phyloP scores from a whole-genome alignment of 1,284 basidiomycete genomes.

The Leccinum subrobustum region DNA sequence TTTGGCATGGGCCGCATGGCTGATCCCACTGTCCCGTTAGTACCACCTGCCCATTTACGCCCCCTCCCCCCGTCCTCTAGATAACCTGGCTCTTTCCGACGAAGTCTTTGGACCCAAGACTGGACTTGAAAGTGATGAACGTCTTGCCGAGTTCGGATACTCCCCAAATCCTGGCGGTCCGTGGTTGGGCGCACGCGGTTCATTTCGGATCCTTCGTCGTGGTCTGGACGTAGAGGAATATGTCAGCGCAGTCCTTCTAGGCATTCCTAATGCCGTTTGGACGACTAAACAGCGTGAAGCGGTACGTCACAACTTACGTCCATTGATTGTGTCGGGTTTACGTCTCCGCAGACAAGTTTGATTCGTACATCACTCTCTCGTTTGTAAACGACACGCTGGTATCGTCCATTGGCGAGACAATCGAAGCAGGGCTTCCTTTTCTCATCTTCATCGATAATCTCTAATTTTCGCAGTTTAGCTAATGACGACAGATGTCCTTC shows the following conservation, averaged over 20 bases:
- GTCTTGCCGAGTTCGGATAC: slow-evolving; percentile 90
- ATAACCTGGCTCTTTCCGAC: slow-evolving; percentile 87
- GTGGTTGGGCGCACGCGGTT: slow-evolving; percentile 86
- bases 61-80: slow-evolving; percentile 63
- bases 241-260: slow-evolving; percentile 90
- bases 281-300: slow-evolving; percentile 87
- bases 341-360: slow-evolving; percentile 65
- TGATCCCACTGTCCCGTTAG: slow-evolving; percentile 60
- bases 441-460: slow-evolving; percentile 47
- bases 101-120: slow-evolving; percentile 89
- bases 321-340: slow-evolving; percentile 6
- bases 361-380: slow-evolving; percentile 94
- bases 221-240: slow-evolving; percentile 92
- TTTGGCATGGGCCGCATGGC: slow-evolving; percentile 63
- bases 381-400: slow-evolving; percentile 97
- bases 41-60: slow-evolving; percentile 78
- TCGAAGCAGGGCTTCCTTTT: slow-evolving; percentile 96
- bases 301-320: slow-evolving; percentile 48
- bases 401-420: slow-evolving; percentile 92
- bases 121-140: slow-evolving; percentile 90
- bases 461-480: slow-evolving; percentile 96
- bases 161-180: slow-evolving; percentile 91
- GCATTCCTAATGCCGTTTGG: slow-evolving; percentile 96
- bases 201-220: slow-evolving; percentile 84
- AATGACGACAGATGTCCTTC: slow-evolving; percentile 85